Percentiles rank a stretch among this genome's conserved stretches.
Conservation (phyloP, 148 eudicot species). For the Persicaria maculosa region DNA sequence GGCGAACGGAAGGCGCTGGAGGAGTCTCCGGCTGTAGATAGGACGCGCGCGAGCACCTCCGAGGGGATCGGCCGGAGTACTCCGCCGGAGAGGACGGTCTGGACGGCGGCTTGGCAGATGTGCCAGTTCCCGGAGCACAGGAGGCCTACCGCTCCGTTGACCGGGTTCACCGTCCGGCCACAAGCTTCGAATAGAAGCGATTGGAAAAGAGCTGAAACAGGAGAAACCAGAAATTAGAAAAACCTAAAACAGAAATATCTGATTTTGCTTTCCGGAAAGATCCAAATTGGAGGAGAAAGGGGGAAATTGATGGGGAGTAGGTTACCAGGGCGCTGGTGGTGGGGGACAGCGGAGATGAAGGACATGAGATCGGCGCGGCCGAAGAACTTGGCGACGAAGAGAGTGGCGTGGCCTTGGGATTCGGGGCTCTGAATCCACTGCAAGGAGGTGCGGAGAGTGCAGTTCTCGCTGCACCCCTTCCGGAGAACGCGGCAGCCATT, state of each 20-base stretch:
- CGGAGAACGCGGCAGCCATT: conserved; percentile 54
- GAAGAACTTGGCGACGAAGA: conserved; percentile 62
- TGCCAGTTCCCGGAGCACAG: conserved; percentile 52
- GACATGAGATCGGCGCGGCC: conserved; percentile 58
- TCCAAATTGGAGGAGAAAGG: background rate
- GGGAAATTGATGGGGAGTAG: background rate
- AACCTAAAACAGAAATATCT: background rate
- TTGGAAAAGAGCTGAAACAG: conserved; percentile 37
- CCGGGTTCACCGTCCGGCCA: conserved; percentile 62
- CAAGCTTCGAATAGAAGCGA: conserved; percentile 63
- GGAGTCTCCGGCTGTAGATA: conserved; percentile 4
- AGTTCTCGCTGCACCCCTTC: conserved; percentile 46
- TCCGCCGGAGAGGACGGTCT: conserved; percentile 47
- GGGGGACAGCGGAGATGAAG: conserved; percentile 51
- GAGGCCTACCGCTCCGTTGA: conserved; percentile 51
- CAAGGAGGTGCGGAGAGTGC: conserved; percentile 47
- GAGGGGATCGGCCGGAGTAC: conserved; percentile 23
- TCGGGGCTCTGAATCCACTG: conserved; percentile 41
- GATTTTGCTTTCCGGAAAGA: background rate
- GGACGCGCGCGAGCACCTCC: conserved; percentile 8
- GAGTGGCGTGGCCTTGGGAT: conserved; percentile 53
- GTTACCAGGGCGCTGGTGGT: conserved; percentile 39
- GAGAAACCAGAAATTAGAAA: background rate
- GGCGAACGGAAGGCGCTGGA: conserved; percentile 3
- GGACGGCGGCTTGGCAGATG: conserved; percentile 42